These are phyloP conservation scores for Rhodotorula sp. DNA, from an alignment of 1,284 basidiomycete genomes.

Conservation along the genomic window DNA sequence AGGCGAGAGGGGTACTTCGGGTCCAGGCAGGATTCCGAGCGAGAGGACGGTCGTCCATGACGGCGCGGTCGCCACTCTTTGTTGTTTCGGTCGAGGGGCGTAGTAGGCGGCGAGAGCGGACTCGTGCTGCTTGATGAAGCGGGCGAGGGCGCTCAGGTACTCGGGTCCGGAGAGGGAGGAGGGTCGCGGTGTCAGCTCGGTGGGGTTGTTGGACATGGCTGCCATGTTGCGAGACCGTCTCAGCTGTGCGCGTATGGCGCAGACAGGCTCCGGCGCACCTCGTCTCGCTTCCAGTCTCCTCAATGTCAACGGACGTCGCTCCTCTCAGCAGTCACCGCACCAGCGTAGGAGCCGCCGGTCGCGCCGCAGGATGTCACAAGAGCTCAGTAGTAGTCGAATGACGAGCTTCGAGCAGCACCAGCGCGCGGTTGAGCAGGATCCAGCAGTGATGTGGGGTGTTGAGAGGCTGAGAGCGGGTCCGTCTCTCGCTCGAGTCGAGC, in stretches of 20 bases:
- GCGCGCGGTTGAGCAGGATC: no score
- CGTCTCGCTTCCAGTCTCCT: not conserved
- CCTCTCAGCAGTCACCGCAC: not conserved
- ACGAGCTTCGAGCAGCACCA: no score
- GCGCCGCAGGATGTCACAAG: no score
- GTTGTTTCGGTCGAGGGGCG: not conserved
- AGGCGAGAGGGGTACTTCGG: not conserved
- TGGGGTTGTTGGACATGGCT: not conserved
- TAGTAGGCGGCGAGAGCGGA: slow-evolving; percentile 34
- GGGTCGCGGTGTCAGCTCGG: not conserved
- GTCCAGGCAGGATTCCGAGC: slow-evolving; percentile 32
- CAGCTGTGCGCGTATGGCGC: not conserved
- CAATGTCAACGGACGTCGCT: no score
- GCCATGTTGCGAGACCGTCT: not conserved
- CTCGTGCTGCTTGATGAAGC: slow-evolving; percentile 33
- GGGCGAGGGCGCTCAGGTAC: slow-evolving; percentile 31
- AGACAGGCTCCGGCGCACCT: not conserved
- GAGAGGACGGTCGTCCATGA: slow-evolving; percentile 24
- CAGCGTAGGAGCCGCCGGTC: not conserved
- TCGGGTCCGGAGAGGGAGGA: slow-evolving; percentile 5
- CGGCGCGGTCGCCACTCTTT: not conserved
- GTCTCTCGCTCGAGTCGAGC: no score
- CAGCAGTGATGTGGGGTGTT: not conserved
- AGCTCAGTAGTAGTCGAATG: no score
- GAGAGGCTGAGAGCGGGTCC: not conserved